Evolutionary conservation across 805 yeast genomes (phyloP), one percentile per base, ranked within the genome.

Genomic region (Cyberlindnera xishuangbannaensis): DNA sequence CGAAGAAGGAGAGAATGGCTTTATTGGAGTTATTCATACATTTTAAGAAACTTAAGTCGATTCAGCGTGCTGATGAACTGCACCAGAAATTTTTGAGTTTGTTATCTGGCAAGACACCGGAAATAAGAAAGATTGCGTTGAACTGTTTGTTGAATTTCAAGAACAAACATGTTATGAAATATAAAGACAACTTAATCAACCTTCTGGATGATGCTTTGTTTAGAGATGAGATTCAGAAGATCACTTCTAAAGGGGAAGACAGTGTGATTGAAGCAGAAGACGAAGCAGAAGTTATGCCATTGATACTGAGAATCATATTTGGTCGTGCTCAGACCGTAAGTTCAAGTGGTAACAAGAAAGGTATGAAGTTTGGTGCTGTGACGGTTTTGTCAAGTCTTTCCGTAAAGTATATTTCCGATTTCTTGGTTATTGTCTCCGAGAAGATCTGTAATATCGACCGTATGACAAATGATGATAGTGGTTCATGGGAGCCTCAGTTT

Each of bases 121-220:
- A 71, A 7, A 67, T 80, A 1, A 97, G 90, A 58, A 76, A 74
- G 41, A 56, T 76, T 20, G 92, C 96, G 0, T 63, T 92, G 29
- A 70, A 73, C 28, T 79, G 82, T 25, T 50, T 92, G 5, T 57
- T 86, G 23, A 75, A 82, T 25, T 82, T 72, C 65, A 76, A 78
- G 43, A 65, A 70, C 30, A 67, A 71, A 2, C 64, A 64, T 4
- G 58, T 85, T 21, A 69, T 68, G 33, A 82, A 79, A 51, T 90
- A 86, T 51, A 66, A 69, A 36, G 95, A 82, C 40, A 79, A 80
- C 45, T 61, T 92, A 47, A 69, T 61, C 29, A 87, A 81, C 41
- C 58, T 92, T 37, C 62, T 90, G 13, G 96, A 90, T 54, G 95
- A 86, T 40, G 73, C 83, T 3, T 62, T 80, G 13, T 88, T 86